Evolutionary conservation across 2,329 filamentous ascomycete genomes (phyloP), one percentile per base, ranked within the genome.

Genomic region (Alternaria angustiovoidea): DNA sequence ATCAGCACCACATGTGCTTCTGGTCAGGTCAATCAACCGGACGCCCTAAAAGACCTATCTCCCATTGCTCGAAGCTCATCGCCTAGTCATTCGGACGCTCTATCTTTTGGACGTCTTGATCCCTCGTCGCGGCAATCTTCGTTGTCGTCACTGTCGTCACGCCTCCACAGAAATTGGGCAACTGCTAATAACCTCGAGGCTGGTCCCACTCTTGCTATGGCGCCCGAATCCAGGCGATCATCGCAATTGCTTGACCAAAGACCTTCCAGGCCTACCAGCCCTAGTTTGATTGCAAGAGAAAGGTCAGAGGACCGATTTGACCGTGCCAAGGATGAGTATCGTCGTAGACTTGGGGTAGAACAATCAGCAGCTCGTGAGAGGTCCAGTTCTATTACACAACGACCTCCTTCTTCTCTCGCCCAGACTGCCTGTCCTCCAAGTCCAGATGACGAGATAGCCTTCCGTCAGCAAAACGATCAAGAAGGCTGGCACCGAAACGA

Each of bases 1-100:
- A 69, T 92, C 26, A 91, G 85, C 73, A 87, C 84, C 4, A 83
- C 88, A 1, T 80, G 85, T 22, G 90, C 86, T 1, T 84, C 88
- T 4, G 91, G 90, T 16, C 58, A 88, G 74, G 75, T 83, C 83
- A 66, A 88, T 82, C 69, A 80, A 75, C 75, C 86, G 74, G 65
- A 84, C 68, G 60, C 82, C 73, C 66, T 83, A 76, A 78, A 78
- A 39, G 78, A 81, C 7, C 64, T 76, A 20, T 80, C 77, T 11
- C 72, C 78, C 18, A 54, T 71, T 26, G 78, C 71, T 38, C 65
- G 73, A n/a, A 70, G 67, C 26, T 54, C 70, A 8, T 82, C 83
- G 11, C 80, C 84, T 16, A 80, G 84, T 48, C 78, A 81, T 32
- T 85, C 85, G 0, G 70, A 75, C 32, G 59, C 59, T 44, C 67